Evolutionary conservation across 2,329 filamentous ascomycete genomes (phyloP).

Genomic region (Nemania abortiva): DNA sequence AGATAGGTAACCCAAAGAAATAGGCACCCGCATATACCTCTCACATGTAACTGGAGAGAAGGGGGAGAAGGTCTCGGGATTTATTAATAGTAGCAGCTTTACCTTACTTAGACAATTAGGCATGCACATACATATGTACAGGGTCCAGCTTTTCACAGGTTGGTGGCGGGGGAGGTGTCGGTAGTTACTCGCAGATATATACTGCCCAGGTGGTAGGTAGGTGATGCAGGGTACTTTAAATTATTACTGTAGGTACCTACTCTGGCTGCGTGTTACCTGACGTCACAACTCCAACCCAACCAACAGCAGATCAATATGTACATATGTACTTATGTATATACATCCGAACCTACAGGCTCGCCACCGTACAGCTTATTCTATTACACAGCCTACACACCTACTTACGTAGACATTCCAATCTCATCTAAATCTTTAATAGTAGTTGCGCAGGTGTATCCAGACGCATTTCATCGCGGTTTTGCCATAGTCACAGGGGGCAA

Average conservation of each 20-base stretch:
- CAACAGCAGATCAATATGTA: too few species aligned
- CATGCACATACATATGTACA: too few species aligned
- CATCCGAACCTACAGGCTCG: too few species aligned
- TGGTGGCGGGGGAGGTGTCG: constrained; percentile 15
- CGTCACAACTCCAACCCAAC: constrained; percentile 24
- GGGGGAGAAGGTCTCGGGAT: neutral
- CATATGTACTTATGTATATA: too few species aligned
- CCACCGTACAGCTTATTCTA: too few species aligned
- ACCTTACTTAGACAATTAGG: neutral
- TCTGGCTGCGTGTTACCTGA: constrained; percentile 3
- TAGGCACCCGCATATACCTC: neutral
- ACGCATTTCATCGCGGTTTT: too few species aligned
- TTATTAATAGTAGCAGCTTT: neutral
- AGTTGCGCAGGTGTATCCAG: too few species aligned
- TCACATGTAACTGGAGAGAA: too few species aligned
- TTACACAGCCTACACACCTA: neutral
- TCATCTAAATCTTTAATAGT: too few species aligned
- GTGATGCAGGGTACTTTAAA: neutral
- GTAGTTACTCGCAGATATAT: neutral
- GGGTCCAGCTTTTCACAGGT: constrained; percentile 16
- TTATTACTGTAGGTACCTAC: too few species aligned
- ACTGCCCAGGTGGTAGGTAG: neutral
- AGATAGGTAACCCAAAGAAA: neutral
- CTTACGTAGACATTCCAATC: neutral
- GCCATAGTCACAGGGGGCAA: too few species aligned